phyloP scores from a whole-genome alignment of 805 yeast species.

The Ascoidea tarda region DNA sequence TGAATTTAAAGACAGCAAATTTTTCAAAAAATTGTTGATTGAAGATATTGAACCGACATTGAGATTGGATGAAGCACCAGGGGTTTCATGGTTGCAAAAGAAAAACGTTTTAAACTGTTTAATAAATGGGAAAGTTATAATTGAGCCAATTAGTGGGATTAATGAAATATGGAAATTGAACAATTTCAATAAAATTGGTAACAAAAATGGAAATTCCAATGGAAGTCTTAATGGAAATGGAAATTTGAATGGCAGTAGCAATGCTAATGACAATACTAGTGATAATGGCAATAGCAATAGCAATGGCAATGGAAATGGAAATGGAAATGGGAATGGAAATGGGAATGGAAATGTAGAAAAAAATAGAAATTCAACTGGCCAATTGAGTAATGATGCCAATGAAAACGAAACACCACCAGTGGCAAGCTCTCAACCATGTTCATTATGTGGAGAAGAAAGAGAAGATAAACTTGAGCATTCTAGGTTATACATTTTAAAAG shows the following conservation, averaged over 20 bases:
- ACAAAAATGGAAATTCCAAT: background rate
- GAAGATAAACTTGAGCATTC: constrained; percentile 62
- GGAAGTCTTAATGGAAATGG: constrained; percentile 3
- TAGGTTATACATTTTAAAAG: constrained; percentile 55
- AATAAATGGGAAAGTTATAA: constrained; percentile 65
- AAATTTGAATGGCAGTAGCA: constrained; percentile 7
- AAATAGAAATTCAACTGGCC: constrained; percentile 1
- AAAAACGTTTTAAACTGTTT: constrained; percentile 50
- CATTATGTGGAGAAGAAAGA: constrained; percentile 73
- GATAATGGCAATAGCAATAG: too few relatives aligned
- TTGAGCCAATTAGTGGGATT: constrained; percentile 78
- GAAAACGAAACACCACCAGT: constrained; percentile 30
- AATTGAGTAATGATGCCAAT: background rate
- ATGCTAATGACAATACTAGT: constrained; percentile 9
- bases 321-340: too few relatives aligned
- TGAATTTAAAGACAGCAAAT: constrained; percentile 27
- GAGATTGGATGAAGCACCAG: constrained; percentile 48
- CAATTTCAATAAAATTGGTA: background rate
- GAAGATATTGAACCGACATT: constrained; percentile 76
- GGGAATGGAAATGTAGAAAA: background rate
- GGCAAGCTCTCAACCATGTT: constrained; percentile 67
- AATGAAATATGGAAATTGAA: constrained; percentile 35
- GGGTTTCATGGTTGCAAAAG: constrained; percentile 46
- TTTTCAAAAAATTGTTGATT: constrained; percentile 46
- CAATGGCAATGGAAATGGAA: too few relatives aligned